A percentile compares a stretch with the other conserved stretches of the same genome.
Conservation (phyloP, 192 early-diverging fungal genomes). For the Backusella tuberculispora region DNA sequence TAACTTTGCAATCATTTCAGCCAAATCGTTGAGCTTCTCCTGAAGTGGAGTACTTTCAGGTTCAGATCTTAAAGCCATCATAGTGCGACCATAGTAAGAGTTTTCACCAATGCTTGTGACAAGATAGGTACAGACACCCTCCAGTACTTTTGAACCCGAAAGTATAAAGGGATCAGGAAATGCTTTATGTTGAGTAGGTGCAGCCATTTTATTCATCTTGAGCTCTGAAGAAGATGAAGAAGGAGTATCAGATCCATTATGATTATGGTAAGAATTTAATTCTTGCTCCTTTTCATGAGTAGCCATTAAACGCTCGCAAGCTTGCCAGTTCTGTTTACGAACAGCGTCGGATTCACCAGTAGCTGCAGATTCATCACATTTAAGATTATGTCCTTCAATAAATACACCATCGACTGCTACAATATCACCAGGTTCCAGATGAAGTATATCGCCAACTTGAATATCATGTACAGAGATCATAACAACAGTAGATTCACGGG, state of each 20-base stretch:
- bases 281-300: conserved; percentile 10
- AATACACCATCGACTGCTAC: conserved; percentile 92
- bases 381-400: conserved; percentile 80
- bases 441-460: conserved; percentile 88
- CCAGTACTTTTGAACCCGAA: conserved; percentile 90
- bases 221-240: conserved; percentile 10
- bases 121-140: conserved; percentile 86
- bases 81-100: conserved; percentile 86
- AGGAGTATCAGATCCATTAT: conserved; percentile 12
- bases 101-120: conserved; percentile 83
- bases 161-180: conserved; percentile 84
- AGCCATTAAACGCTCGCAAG: conserved; percentile 33
- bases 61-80: conserved; percentile 89
- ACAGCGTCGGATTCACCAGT: conserved; percentile 95
- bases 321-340: conserved; percentile 70
- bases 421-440: conserved; percentile 92
- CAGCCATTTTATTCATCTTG: conserved; percentile 29
- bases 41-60: conserved; percentile 91
- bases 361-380: conserved; percentile 90
- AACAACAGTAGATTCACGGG: conserved; percentile 68
- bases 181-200: conserved; percentile 28
- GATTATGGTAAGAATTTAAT: conserved; percentile 29
- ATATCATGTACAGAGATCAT: conserved; percentile 80
- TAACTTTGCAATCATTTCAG: conserved; percentile 93
- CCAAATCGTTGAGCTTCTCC: conserved; percentile 83